Evolutionary conservation across 805 yeast species (phyloP).

Genomic region (Candida adriatica): DNA sequence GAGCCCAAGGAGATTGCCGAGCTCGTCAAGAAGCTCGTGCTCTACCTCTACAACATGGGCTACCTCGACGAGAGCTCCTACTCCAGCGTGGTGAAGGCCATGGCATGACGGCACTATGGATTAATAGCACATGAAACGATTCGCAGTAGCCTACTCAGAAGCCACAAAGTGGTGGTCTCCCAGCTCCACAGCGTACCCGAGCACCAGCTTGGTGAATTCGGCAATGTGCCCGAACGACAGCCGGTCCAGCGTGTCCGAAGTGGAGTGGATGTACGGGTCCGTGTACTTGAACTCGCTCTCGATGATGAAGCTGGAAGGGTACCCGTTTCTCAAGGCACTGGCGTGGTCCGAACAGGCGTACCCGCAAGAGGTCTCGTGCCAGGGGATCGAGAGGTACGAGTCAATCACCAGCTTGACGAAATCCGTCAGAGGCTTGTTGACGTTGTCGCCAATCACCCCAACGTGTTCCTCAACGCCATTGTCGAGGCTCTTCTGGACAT

Average conservation of each 20-base stretch:
- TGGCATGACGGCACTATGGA: neutral
- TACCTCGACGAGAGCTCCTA: slow-evolving; percentile 30
- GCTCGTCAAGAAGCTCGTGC: slow-evolving; percentile 47
- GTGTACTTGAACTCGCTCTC: slow-evolving; percentile 65
- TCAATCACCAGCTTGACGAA: slow-evolving; percentile 51
- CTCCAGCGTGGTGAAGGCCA: slow-evolving; percentile 12
- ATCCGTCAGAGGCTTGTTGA: slow-evolving; percentile 18
- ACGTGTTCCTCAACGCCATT: slow-evolving; percentile 49
- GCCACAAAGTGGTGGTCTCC: slow-evolving; percentile 29
- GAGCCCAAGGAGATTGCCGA: slow-evolving; percentile 57
- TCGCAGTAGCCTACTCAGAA: neutral
- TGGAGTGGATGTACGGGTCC: slow-evolving; percentile 69
- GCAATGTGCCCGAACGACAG: slow-evolving; percentile 71
- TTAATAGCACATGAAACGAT: too few species aligned
- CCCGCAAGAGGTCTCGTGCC: slow-evolving; percentile 74
- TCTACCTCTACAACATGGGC: slow-evolving; percentile 32
- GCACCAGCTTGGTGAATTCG: slow-evolving; percentile 72
- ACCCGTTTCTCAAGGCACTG: slow-evolving; percentile 76
- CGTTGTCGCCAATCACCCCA: slow-evolving; percentile 52
- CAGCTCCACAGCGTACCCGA: slow-evolving; percentile 71
- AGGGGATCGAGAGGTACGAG: slow-evolving; percentile 60
- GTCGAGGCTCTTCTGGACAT: slow-evolving; percentile 23
- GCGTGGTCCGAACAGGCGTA: slow-evolving; percentile 94
- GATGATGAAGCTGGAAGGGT: slow-evolving; percentile 75
- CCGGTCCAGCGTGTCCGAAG: slow-evolving; percentile 74